Percentiles rank a stretch among this genome's conserved stretches.
These are phyloP conservation scores for Astragalus membranaceus DNA, from an alignment of 306 rosid genomes.

Conservation along the genomic window DNA sequence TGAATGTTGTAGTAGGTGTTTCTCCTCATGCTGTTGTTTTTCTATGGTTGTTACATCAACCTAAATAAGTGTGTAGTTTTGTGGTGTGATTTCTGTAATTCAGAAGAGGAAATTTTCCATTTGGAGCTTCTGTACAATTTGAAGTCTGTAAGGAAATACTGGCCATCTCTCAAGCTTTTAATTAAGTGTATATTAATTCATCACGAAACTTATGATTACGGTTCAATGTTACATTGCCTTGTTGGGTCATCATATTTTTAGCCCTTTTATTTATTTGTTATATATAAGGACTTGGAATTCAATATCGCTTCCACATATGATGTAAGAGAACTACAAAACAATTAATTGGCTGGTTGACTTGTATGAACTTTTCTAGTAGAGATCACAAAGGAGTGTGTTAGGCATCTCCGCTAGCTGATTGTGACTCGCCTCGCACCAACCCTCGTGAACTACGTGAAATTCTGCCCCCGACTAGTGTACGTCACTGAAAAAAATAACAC, in stretches of 20 bases:
- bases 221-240: neutral
- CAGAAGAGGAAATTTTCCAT: neutral
- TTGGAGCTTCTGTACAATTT: slow-evolving; percentile 16
- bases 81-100: slow-evolving; percentile 16
- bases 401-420: no score
- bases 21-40: neutral
- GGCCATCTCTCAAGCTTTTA: neutral
- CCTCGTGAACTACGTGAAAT: no score
- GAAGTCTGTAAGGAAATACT: neutral
- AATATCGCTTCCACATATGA: no score
- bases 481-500: no score
- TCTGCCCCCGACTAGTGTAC: no score
- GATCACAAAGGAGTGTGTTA: no score
- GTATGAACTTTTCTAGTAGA: no score
- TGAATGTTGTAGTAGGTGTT: neutral
- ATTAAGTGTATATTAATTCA: slow-evolving; percentile 16
- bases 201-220: neutral
- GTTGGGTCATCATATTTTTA: neutral
- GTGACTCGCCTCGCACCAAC: no score
- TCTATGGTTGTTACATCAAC: neutral
- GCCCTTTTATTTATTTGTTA: no score
- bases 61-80: neutral
- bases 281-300: no score
- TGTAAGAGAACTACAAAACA: no score
- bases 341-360: no score